Evolutionary conservation across 1,284 basidiomycete species (phyloP).

Genomic region (Ceratobasidium sp.): DNA sequence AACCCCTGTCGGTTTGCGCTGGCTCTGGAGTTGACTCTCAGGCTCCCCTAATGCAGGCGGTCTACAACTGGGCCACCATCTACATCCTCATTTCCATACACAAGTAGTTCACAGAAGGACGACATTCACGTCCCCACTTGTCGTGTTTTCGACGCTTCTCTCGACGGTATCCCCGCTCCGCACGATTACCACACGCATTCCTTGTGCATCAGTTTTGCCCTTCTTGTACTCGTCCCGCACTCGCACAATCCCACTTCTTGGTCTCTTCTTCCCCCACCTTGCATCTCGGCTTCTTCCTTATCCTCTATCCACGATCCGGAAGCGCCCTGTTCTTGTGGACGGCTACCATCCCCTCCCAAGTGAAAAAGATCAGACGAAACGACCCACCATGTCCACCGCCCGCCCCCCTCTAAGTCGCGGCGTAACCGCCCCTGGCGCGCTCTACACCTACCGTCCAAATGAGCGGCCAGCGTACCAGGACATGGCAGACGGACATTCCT

Average conservation of each 20-base stretch:
- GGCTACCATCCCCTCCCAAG: background rate
- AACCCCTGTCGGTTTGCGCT: no score
- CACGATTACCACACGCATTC: conserved; percentile 1
- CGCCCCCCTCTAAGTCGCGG: conserved; percentile 39
- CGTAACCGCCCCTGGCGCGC: conserved; percentile 27
- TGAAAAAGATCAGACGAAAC: no score
- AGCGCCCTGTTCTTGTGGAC: background rate
- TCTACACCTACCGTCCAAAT: conserved; percentile 16
- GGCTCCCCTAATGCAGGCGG: no score
- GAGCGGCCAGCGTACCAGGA: background rate
- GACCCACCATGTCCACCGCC: conserved; percentile 15
- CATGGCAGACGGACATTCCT: conserved; percentile 7
- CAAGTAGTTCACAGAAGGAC: no score
- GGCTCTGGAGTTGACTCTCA: no score
- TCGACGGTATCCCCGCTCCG: no score
- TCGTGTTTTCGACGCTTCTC: no score
- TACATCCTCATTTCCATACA: no score
- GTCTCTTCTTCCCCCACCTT: background rate
- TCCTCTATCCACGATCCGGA: background rate
- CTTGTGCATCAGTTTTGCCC: background rate
- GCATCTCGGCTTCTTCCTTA: conserved; percentile 20
- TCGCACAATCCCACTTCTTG: background rate
- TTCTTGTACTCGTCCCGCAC: background rate
- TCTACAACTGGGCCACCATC: no score
- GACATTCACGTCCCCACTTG: no score